Conservation (phyloP, 495 filamentous ascomycete species). For the Parathielavia hyrcaniae region DNA sequence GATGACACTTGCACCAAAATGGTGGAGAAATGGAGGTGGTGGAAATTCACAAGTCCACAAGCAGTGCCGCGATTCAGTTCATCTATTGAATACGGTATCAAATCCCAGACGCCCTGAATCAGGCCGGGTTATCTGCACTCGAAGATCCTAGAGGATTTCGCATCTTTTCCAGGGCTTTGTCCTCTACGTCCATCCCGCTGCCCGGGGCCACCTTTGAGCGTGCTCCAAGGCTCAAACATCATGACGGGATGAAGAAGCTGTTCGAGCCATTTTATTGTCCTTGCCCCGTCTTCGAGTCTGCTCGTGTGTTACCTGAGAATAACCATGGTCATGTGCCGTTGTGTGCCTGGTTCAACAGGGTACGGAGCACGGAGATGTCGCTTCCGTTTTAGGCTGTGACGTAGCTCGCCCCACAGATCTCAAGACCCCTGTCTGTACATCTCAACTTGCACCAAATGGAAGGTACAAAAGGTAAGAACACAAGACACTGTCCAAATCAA, state of each 20-base stretch:
- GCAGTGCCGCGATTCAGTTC: neutral
- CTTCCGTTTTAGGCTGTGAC: constrained; percentile 5
- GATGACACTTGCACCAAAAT: neutral
- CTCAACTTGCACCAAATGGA: too few species aligned
- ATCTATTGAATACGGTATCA: neutral
- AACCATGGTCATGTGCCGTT: neutral
- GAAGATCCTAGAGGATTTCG: too few species aligned
- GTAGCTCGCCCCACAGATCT: neutral
- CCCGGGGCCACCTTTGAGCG: too few species aligned
- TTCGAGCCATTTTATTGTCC: neutral
- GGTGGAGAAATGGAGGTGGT: neutral
- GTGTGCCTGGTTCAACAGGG: too few species aligned
- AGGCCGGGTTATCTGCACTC: too few species aligned
- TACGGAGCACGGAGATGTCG: neutral
- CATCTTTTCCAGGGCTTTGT: too few species aligned
- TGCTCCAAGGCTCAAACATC: too few species aligned
- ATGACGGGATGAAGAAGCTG: too few species aligned
- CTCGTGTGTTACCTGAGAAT: constrained; percentile 1
- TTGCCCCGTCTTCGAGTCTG: neutral
- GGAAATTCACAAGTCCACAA: neutral
- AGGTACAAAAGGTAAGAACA: too few species aligned
- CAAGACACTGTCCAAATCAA: too few species aligned
- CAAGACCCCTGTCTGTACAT: neutral
- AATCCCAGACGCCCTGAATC: too few species aligned
- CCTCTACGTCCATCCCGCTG: too few species aligned